Evolutionary conservation across 441 rosid species (phyloP), one percentile per base, ranked within the genome.

Genomic region (Capsella rubella): DNA sequence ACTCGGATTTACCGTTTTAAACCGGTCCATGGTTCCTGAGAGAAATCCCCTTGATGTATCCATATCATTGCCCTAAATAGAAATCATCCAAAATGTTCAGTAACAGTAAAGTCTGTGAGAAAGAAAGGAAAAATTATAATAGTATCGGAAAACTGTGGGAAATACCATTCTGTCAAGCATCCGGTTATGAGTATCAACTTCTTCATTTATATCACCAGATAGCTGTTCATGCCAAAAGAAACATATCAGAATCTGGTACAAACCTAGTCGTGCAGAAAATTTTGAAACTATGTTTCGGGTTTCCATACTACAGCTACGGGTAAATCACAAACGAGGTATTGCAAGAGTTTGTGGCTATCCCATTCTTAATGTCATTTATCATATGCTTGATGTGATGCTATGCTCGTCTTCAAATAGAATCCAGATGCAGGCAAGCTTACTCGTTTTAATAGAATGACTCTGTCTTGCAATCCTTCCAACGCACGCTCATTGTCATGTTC

Each of bases 401-500:
- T 12, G 43, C 25, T 73, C 2, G n/a, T 43, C 34, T 4, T 12
- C 2, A 1, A 45, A 12, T 42, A 21, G 52, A 82, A 37, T 6
- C 54, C 54, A 63, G 53, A 54, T 29, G 67, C 65, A 74, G 28
- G 64, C 34, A 61, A 46, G 79, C 90, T 87, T 86, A 95, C 99
- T 74, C 98, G 85, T 84, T 95, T 95, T 66, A 95, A 85, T 69
- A 91, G 85, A 82, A 54, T 76, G 78, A 91, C 98, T 79, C 96
- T 85, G 75, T 92, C 99, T 82, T 92, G 98, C 82, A 92, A 81
- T 43, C 92, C 97, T 65, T 95, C 98, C 83, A 90, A 49, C 25
- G 97, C 98, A 82, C 85, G 86, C 61, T 96, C 98, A 70, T 95
- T 95, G 50, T 89, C 99, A 74, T 90, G 98, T 86, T 93, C 98